Base-by-base conservation (phyloP, 371 early-diverging fungal species). In the Rhizopus microsporus region DNA sequence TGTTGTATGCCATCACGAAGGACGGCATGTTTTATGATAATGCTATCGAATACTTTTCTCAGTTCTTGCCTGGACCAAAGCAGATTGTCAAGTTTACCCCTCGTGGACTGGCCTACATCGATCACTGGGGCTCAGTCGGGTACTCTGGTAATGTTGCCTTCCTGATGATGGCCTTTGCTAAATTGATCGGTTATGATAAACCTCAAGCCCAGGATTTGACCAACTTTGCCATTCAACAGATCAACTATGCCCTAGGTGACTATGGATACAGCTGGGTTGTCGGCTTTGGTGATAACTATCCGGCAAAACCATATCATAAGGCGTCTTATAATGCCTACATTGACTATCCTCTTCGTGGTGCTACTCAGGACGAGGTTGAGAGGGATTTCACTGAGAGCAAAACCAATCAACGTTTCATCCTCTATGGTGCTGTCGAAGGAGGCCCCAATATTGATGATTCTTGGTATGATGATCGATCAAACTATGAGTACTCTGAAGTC, bases 211-310 rank as follows among this genome's bases (percentile, higher is more conserved):
- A 72, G 17, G 54, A 63, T 15, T 63, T 84, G 61, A 62, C 68
- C 6, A 75, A 63, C 0, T 82, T 82, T 67, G 78, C 81, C 8
- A 66, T 70, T 0, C 82, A 81, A 45, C 84, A 84, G 59, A 78
- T 79, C 61, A 84, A 84, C 40, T 84, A 84, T 63, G 80, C 81
- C 0, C 62, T 82, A 1, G 84, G 84, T n/a, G 82, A 82, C 32
- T 77, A 77, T 53, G 82, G 82, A 7, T 78, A 78, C 42, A 72
- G 75, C 15, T 84, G 80, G 78, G 75, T 84, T 2, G 78, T 79
- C 23, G 84, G 84, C 0, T 82, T 84, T 67, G 82, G 82, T 7
- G 73, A 74, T 12, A 76, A 81, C 30, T 81, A 71, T 17, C 84
- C 84, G 1, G 52, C 54, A 13, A 77, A 70, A 39, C 84, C 82